phyloP scores from a whole-genome alignment of 331 rosid genomes.

The Arachis monticola region DNA sequence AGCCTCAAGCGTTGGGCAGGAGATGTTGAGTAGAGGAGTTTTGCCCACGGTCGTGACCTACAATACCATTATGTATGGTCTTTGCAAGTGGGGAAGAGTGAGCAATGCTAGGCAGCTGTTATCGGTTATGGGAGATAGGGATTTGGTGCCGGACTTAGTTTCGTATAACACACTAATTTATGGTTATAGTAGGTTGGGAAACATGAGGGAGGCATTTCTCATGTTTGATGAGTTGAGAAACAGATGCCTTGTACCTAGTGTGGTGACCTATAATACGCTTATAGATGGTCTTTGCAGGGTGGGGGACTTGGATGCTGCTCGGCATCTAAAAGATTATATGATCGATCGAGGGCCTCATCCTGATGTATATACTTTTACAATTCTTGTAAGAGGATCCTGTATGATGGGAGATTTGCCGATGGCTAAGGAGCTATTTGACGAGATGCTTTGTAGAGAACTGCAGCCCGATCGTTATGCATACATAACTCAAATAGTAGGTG shows the following conservation, averaged over 20 bases:
- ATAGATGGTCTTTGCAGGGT: conserved; percentile 68
- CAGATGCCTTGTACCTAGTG: conserved; percentile 53
- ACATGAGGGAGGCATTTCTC: conserved; percentile 59
- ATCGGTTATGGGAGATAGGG: conserved; percentile 48
- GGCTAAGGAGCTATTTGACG: conserved; percentile 70
- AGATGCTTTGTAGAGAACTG: conserved; percentile 66
- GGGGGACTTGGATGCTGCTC: conserved; percentile 72
- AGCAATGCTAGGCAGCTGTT: conserved; percentile 60
- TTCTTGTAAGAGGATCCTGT: conserved; percentile 67
- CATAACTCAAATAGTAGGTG: conserved; percentile 67
- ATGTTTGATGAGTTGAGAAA: conserved; percentile 56
- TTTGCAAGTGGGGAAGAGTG: conserved; percentile 63
- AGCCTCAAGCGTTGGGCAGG: conserved; percentile 53
- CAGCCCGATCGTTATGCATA: conserved; percentile 70
- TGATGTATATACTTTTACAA: conserved; percentile 73
- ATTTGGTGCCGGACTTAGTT: conserved; percentile 65
- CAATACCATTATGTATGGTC: conserved; percentile 65
- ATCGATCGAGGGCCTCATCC: conserved; percentile 53
- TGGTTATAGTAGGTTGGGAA: conserved; percentile 67
- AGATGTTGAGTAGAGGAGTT: conserved; percentile 62
- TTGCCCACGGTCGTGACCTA: conserved; percentile 61
- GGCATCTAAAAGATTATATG: conserved; percentile 66
- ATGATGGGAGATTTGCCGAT: conserved; percentile 58
- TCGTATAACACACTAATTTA: conserved; percentile 66
- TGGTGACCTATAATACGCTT: conserved; percentile 78